Conservation (phyloP, 306 rosid species). For the Fagus sylvatica region DNA sequence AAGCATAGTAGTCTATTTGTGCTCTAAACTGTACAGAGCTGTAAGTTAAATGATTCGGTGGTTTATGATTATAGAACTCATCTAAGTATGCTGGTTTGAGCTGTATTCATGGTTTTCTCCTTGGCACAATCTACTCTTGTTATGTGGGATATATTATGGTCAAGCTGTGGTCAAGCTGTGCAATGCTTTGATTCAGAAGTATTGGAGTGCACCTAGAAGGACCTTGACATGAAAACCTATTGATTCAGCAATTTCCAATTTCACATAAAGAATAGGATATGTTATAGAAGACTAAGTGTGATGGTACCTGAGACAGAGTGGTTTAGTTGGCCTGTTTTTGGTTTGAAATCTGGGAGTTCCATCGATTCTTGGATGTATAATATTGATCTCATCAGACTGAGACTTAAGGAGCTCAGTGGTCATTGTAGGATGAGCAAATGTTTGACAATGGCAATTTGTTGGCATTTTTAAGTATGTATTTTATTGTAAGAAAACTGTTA, state of each 20-base stretch:
- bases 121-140: background rate
- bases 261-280: background rate
- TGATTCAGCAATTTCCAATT: background rate
- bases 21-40: background rate
- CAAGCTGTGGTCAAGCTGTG: background rate
- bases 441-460: no score
- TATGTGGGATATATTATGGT: background rate
- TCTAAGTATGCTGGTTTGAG: background rate
- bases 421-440: no score
- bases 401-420: no score
- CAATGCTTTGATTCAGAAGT: background rate
- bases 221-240: conserved; percentile 4
- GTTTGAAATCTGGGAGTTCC: background rate
- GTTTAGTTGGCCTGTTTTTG: background rate
- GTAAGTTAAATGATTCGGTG: background rate
- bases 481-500: no score
- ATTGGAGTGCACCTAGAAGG: background rate
- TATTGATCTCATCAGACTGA: background rate
- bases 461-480: no score
- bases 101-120: background rate
- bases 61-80: background rate
- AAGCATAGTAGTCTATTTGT: background rate
- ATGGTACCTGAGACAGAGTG: background rate
- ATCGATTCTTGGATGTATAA: background rate
- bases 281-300: no score